These are phyloP conservation scores for Boletus chippewaensis DNA, from an alignment of 1,284 basidiomycete genomes.

Conservation along the genomic window DNA sequence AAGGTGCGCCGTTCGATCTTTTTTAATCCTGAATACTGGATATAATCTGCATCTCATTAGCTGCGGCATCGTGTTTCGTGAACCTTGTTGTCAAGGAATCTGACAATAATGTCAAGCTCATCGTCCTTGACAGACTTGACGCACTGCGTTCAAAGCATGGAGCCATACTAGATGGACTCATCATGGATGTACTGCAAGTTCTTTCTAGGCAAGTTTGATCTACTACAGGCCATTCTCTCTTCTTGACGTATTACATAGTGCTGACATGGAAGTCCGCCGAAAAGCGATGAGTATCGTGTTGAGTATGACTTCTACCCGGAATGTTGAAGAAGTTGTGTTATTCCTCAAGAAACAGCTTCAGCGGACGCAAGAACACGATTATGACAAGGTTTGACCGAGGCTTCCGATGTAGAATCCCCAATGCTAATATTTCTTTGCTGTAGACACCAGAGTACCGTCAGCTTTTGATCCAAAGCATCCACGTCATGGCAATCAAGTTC, in stretches of 20 bases:
- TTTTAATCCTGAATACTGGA: not conserved
- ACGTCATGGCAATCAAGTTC: constrained; percentile 94
- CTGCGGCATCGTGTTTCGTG: constrained; percentile 86
- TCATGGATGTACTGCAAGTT: constrained; percentile 95
- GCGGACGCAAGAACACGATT: constrained; percentile 80
- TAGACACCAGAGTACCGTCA: constrained; percentile 93
- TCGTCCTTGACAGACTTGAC: constrained; percentile 93
- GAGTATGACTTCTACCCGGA: constrained; percentile 91
- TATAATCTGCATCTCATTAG: constrained; percentile 36
- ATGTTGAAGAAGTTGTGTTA: constrained; percentile 95
- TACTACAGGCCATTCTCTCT: not conserved
- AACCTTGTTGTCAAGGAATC: constrained; percentile 92
- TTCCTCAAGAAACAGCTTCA: constrained; percentile 99
- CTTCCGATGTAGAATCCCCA: not conserved
- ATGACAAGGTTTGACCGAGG: constrained; percentile 59
- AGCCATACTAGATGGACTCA: constrained; percentile 85
- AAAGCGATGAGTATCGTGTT: constrained; percentile 90
- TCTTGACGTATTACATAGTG: constrained; percentile 39
- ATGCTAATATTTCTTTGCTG: not conserved
- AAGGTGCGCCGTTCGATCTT: constrained; percentile 51
- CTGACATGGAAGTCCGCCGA: constrained; percentile 94
- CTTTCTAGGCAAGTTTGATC: constrained; percentile 58
- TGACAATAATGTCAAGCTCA: constrained; percentile 99
- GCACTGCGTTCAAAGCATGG: constrained; percentile 81
- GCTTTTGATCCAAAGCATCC: constrained; percentile 95